Base-by-base conservation (phyloP, 306 rosid genomes). In the Abrus pulchellus region DNA sequence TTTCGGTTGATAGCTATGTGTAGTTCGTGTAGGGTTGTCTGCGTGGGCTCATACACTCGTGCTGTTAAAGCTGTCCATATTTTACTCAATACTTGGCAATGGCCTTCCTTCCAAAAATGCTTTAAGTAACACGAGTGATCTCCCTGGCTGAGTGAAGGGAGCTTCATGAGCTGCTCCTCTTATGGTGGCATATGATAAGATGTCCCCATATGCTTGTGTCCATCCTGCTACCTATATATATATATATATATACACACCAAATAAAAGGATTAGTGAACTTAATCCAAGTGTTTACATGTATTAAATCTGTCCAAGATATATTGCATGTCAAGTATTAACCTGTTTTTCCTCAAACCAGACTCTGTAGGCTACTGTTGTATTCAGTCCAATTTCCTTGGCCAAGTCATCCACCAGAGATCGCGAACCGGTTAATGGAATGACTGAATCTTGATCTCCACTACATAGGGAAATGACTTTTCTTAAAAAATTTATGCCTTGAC, bases 281-380 rank as follows among this genome's bases (percentile, higher is more conserved):
- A 20, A 53, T 9, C 34, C 32, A 14, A 13, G 9, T 60, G 52
- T 1, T 43, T 50, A 7, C 20, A 34, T 38, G 5, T 44, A 4
- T 29, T 55, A 7, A 52, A 49, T 36, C 40, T 36, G 2, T 36
- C 4, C 40, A 36, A 36, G 20, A 52, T 41, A 14, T 4, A 32
- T 74, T 61, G 52, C 38, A 43, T 36, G 34, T 3, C 45, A 6
- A 14, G 14, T 20, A 5, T 48, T 83, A 33, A 84, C 92, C 90
- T 87, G 90, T 48, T n/a, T 85, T 55, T 72, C 83, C n/a, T 29
- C 79, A 69, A 89, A 85, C 93, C 93, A 89, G 12, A 78, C 74
- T 73, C 83, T 76, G 8, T 87, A 87, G 40, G 88, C 61, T 45
- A 72, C 84, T 11, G 80, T 82, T 56, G 85, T 81, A 9, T 75